phyloP scores from a whole-genome alignment of 192 early-diverging fungal species.

The Backusella psychrophila region DNA sequence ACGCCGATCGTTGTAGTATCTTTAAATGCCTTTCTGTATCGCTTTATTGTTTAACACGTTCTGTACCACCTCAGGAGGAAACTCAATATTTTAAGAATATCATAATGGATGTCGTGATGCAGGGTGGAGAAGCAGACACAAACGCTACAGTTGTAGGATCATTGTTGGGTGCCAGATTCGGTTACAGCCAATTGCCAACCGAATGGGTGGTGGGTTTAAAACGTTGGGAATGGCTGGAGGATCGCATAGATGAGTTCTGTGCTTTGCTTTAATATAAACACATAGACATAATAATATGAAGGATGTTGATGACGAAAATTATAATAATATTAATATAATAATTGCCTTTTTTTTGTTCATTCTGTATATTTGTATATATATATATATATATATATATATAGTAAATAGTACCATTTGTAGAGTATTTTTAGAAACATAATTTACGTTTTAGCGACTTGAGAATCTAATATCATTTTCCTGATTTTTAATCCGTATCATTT shows the following conservation, averaged over 20 bases:
- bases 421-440: no score
- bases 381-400: neutral
- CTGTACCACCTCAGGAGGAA: conserved; percentile 16
- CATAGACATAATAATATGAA: neutral
- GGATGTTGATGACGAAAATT: neutral
- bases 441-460: no score
- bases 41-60: conserved; percentile 32
- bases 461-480: no score
- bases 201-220: conserved; percentile 40
- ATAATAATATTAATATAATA: neutral
- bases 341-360: neutral
- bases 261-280: conserved; percentile 19
- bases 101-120: conserved; percentile 34
- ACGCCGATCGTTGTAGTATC: conserved; percentile 4
- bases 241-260: conserved; percentile 35
- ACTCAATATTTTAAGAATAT: conserved; percentile 30
- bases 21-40: conserved; percentile 31
- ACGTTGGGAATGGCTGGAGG: conserved; percentile 39
- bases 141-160: conserved; percentile 34
- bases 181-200: conserved; percentile 27
- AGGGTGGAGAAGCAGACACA: conserved; percentile 37
- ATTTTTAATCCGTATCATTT: no score
- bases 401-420: no score
- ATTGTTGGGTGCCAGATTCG: conserved; percentile 30
- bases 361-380: neutral